phyloP scores from a whole-genome alignment of 2,329 filamentous ascomycete genomes.

The Fusarium sp. region DNA sequence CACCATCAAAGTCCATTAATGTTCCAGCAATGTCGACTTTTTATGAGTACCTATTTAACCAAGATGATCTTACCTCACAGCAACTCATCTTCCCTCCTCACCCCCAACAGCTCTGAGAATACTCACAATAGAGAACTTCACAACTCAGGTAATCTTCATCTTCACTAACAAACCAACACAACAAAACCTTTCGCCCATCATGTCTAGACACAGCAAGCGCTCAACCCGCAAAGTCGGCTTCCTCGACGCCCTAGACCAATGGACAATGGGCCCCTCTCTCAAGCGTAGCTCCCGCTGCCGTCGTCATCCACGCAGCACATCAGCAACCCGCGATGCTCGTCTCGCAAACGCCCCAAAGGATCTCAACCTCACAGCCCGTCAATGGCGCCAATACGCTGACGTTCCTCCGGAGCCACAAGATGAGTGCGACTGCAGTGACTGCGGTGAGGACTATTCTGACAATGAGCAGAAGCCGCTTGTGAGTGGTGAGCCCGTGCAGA shows the following conservation, averaged over 20 bases:
- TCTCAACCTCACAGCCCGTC: conserved; percentile 2
- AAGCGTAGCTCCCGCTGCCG: neutral
- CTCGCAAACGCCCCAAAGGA: conserved; percentile 1
- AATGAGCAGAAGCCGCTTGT: neutral
- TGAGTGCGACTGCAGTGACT: neutral
- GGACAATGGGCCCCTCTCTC: neutral
- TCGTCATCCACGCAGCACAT: neutral
- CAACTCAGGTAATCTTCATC: neutral
- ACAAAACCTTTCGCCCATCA: neutral
- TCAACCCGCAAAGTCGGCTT: neutral
- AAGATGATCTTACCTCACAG: too few species aligned
- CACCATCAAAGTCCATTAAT: neutral
- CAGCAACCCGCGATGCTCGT: neutral
- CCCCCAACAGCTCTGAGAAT: neutral
- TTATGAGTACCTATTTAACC: neutral
- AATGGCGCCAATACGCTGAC: conserved; percentile 5
- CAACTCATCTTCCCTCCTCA: neutral
- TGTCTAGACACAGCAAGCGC: neutral
- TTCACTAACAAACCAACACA: neutral
- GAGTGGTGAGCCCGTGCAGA: neutral
- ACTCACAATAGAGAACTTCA: neutral
- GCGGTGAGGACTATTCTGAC: neutral
- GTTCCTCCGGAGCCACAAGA: neutral
- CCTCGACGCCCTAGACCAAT: conserved; percentile 15
- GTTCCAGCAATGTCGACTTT: neutral